A percentile compares a stretch with the other conserved stretches of the same genome.
Conservation (phyloP, 2,329 filamentous ascomycete species). For the Hypoxylon sp. region DNA sequence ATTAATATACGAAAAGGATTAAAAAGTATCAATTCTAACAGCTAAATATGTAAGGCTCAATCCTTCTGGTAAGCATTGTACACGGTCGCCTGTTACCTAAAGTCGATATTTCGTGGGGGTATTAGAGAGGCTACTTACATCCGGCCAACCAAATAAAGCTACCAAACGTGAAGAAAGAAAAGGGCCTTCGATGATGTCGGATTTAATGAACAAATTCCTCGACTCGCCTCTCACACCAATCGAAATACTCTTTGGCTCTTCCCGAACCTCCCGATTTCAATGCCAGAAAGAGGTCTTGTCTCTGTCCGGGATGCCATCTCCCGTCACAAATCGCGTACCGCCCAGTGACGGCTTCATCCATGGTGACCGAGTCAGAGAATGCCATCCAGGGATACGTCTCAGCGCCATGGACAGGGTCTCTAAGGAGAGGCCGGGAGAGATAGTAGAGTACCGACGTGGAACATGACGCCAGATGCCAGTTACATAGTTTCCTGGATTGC, state of each 20-base stretch:
- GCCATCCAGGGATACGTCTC: neutral
- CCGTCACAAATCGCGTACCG: conserved; percentile 44
- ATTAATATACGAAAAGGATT: too few relatives aligned
- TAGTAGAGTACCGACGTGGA: conserved; percentile 24
- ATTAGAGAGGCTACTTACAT: too few relatives aligned
- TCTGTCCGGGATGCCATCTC: conserved; percentile 45
- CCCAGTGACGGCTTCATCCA: conserved; percentile 37
- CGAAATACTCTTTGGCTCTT: neutral
- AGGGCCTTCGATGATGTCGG: too few relatives aligned
- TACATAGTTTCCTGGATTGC: conserved; percentile 39
- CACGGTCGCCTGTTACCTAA: too few relatives aligned
- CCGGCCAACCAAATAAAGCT: too few relatives aligned
- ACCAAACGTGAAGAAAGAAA: too few relatives aligned
- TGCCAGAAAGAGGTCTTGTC: conserved; percentile 31
- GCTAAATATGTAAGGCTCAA: too few relatives aligned
- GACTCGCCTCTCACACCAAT: neutral
- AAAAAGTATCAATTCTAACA: too few relatives aligned
- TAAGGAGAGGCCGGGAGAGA: conserved; percentile 16
- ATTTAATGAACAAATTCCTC: neutral
- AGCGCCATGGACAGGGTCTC: conserved; percentile 22
- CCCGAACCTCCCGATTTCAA: neutral
- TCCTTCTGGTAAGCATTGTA: too few relatives aligned
- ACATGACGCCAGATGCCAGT: conserved; percentile 38
- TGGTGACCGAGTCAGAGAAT: conserved; percentile 36
- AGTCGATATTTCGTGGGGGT: too few relatives aligned